Evolutionary conservation across 129 eudicot species (phyloP).

Genomic region (Centaurea solstitialis): DNA sequence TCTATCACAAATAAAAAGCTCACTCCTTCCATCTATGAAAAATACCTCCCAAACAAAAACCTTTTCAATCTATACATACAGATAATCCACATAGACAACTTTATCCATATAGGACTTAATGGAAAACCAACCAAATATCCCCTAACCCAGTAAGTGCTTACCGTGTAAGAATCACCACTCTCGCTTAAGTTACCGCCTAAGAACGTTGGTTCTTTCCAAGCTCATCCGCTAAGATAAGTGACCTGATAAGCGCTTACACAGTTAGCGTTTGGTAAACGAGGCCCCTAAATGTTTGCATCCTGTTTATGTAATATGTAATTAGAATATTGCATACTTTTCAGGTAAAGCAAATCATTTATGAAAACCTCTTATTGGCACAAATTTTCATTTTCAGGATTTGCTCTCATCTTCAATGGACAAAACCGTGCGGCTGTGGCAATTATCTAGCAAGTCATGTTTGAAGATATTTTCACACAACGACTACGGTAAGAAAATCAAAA

Average conservation of each 20-base stretch:
- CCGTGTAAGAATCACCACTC: background rate
- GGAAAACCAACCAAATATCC: no score
- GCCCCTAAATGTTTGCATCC: conserved; percentile 17
- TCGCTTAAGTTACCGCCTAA: background rate
- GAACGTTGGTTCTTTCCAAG: background rate
- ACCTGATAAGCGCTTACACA: background rate
- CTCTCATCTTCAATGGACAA: conserved; percentile 99
- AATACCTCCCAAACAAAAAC: no score
- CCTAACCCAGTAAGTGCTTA: no score
- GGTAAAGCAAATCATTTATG: conserved; percentile 7
- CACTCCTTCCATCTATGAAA: no score
- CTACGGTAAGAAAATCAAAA: conserved; percentile 57
- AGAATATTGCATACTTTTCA: background rate
- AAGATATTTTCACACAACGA: conserved; percentile 96
- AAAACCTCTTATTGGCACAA: conserved; percentile 17
- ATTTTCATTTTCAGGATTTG: conserved; percentile 66
- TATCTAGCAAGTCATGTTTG: conserved; percentile 88
- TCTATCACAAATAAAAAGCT: no score
- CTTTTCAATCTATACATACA: no score
- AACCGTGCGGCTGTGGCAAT: conserved; percentile 93
- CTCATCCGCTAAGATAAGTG: background rate
- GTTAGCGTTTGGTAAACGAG: background rate
- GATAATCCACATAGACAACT: no score
- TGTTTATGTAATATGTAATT: background rate
- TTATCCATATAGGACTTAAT: no score